Conservation (phyloP, 192 early-diverging fungal species). For the Linnemannia schmuckeri region DNA sequence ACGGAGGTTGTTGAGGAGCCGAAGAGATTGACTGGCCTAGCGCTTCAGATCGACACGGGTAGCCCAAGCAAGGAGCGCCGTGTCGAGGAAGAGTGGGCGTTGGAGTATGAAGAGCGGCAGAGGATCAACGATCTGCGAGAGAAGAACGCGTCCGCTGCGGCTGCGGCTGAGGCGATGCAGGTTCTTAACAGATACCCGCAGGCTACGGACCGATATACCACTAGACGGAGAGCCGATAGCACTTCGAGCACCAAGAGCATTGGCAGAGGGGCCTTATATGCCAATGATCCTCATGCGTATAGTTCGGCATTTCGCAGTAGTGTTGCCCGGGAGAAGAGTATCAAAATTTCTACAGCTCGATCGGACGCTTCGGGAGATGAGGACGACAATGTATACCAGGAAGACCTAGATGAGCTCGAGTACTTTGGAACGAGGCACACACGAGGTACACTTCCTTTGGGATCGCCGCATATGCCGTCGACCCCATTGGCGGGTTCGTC, state of each 20-base stretch:
- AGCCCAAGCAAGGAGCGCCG: background rate
- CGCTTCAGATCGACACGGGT: constrained; percentile 35
- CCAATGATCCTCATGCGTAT: constrained; percentile 31
- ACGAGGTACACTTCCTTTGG: constrained; percentile 16
- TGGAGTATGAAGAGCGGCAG: constrained; percentile 16
- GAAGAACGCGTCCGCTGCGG: constrained; percentile 29
- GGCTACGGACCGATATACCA: constrained; percentile 36
- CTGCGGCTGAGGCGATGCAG: constrained; percentile 40
- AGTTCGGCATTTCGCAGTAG: background rate
- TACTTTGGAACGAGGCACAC: constrained; percentile 53
- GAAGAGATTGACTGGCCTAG: background rate
- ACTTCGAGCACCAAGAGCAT: constrained; percentile 10
- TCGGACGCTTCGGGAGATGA: constrained; percentile 4
- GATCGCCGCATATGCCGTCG: constrained; percentile 53
- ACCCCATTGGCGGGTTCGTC: constrained; percentile 25
- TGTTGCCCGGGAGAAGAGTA: constrained; percentile 13
- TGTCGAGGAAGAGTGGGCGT: background rate
- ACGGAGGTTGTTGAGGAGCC: background rate
- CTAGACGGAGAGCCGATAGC: background rate
- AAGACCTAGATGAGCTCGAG: constrained; percentile 43
- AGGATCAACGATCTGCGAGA: constrained; percentile 23
- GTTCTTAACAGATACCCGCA: constrained; percentile 49
- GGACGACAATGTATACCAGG: constrained; percentile 12
- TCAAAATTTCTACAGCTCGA: background rate
- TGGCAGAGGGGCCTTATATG: constrained; percentile 16